Conservation (phyloP, 768 basidiomycete species). For the Psilocybe sp. region DNA sequence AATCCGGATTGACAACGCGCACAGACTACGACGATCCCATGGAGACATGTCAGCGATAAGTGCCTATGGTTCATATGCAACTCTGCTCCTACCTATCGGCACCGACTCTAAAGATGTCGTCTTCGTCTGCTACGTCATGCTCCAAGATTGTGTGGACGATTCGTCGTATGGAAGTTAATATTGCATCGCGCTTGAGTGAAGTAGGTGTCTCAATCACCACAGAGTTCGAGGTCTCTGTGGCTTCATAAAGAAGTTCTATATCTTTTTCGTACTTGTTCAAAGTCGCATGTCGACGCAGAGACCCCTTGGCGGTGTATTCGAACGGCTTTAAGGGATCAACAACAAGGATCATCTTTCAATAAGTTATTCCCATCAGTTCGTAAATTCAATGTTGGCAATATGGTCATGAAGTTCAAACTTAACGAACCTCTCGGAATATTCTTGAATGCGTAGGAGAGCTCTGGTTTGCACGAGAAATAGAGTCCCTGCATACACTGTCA, state of each 20-base stretch:
- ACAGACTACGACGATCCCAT: not conserved
- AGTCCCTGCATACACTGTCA: not conserved
- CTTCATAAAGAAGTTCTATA: not conserved
- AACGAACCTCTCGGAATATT: conserved; percentile 5
- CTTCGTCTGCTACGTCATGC: not conserved
- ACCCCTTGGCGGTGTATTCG: conserved; percentile 1
- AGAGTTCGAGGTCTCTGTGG: not conserved
- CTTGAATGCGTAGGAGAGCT: conserved; percentile 1
- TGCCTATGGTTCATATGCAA: too few relatives aligned
- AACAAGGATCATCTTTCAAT: conserved; percentile 2
- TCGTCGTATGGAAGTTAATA: not conserved
- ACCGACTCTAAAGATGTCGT: conserved; percentile 1
- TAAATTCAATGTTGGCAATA: not conserved
- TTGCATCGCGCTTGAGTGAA: not conserved
- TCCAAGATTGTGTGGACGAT: not conserved
- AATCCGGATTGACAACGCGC: conserved; percentile 2
- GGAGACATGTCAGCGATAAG: too few relatives aligned
- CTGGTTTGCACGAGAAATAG: not conserved
- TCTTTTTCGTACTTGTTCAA: conserved; percentile 1
- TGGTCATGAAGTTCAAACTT: too few relatives aligned
- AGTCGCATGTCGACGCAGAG: not conserved
- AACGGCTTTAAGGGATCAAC: not conserved
- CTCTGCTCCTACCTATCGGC: conserved; percentile 1
- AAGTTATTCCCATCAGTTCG: too few relatives aligned
- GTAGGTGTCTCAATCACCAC: too few relatives aligned